Conservation (phyloP, 116 monocot species). For the Dioscorea cayenensis region DNA sequence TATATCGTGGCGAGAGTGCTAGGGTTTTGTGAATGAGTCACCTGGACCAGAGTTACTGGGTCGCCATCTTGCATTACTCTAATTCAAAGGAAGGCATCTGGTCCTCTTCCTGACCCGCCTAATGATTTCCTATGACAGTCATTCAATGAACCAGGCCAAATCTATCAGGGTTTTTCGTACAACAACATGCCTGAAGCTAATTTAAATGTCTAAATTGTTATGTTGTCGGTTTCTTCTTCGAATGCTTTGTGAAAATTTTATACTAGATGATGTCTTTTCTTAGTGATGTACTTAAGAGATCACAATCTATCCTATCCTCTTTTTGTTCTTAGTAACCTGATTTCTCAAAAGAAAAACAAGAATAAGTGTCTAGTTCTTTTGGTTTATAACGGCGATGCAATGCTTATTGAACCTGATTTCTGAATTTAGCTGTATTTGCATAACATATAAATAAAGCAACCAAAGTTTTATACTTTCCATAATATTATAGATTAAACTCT, state of each 20-base stretch:
- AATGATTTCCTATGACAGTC: conserved; percentile 74
- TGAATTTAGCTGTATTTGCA: background rate
- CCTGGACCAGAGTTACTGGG: conserved; percentile 65
- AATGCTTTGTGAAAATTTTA: background rate
- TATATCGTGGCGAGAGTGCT: conserved; percentile 87
- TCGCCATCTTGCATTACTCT: conserved; percentile 70
- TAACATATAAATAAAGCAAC: no score
- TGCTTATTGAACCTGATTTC: background rate
- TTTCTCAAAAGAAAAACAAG: background rate
- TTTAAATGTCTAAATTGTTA: background rate
- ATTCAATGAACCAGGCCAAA: conserved; percentile 82
- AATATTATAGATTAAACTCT: no score
- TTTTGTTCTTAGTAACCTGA: background rate
- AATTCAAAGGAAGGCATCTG: conserved; percentile 83
- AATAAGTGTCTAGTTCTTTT: background rate
- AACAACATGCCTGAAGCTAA: background rate
- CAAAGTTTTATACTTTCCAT: no score
- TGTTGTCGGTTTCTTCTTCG: background rate
- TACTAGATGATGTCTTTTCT: no score
- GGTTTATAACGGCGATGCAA: background rate
- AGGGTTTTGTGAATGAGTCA: conserved; percentile 70
- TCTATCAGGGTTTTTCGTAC: conserved; percentile 66
- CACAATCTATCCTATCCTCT: background rate
- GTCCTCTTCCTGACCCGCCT: conserved; percentile 68
- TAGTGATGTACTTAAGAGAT: no score